Percentiles rank a stretch among this genome's conserved stretches.
Evolutionary conservation across 805 yeast genomes (phyloP).

Genomic region (Candida boleticola): DNA sequence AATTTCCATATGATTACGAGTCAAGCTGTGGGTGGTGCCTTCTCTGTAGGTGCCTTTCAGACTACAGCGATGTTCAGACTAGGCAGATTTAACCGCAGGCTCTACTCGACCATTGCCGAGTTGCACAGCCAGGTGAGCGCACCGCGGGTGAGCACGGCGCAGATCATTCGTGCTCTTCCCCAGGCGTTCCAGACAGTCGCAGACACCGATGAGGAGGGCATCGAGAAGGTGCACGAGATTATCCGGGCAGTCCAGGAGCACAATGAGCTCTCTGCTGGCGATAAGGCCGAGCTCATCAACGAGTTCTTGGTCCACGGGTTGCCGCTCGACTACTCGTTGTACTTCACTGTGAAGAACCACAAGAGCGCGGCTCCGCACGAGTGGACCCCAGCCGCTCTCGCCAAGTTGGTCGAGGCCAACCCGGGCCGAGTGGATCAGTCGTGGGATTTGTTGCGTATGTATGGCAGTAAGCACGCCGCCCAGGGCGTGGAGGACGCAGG

Average conservation of each 20-base stretch:
- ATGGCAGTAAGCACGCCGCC: conserved; percentile 8
- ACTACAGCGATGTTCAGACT: not conserved
- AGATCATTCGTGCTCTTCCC: not conserved
- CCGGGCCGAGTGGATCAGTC: conserved; percentile 55
- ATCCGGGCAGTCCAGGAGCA: not conserved
- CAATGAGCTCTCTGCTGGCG: conserved; percentile 3
- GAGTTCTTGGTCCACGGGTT: conserved; percentile 19
- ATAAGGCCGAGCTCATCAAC: conserved; percentile 15
- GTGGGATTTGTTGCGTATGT: conserved; percentile 44
- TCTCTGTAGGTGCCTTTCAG: no score
- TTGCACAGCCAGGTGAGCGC: not conserved
- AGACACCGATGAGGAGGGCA: not conserved
- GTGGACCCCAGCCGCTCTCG: conserved; percentile 11
- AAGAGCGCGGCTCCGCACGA: conserved; percentile 11
- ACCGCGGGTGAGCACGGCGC: not conserved
- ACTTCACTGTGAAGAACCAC: conserved; percentile 20
- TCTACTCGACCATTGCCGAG: not conserved
- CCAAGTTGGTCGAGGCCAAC: conserved; percentile 36
- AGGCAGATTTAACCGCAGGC: not conserved
- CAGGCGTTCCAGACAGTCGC: not conserved
- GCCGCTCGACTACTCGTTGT: conserved; percentile 25
- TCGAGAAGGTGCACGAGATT: conserved; percentile 1
- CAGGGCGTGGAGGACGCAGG: conserved; percentile 18
- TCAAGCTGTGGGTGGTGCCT: no score
- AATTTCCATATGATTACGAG: no score